These are phyloP conservation scores for Vigna angularis DNA, from an alignment of 306 rosid genomes.

Conservation along the genomic window DNA sequence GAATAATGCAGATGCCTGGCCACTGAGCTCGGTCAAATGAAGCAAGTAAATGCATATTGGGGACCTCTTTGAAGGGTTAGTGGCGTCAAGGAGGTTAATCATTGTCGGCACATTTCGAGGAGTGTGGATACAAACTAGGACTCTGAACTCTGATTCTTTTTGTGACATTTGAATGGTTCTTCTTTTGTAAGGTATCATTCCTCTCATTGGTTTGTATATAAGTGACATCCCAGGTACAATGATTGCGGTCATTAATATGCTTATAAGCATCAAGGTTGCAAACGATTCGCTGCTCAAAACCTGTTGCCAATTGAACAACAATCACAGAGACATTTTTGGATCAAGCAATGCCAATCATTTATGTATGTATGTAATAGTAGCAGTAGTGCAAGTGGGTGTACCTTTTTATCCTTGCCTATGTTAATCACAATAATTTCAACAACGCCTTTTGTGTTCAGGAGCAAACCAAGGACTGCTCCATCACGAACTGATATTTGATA, in stretches of 20 bases:
- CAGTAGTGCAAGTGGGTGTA: slow-evolving; percentile 11
- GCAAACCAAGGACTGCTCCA: slow-evolving; percentile 77
- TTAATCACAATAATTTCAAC: slow-evolving; percentile 82
- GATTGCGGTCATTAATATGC: slow-evolving; percentile 69
- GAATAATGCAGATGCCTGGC: slow-evolving; percentile 86
- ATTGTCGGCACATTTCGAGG: slow-evolving; percentile 86
- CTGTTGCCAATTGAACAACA: slow-evolving; percentile 45
- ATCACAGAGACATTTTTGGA: background rate
- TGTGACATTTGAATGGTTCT: slow-evolving; percentile 69
- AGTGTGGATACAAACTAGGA: slow-evolving; percentile 74
- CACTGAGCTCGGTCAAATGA: slow-evolving; percentile 81
- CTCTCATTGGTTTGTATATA: slow-evolving; percentile 68
- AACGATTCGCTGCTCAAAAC: slow-evolving; percentile 73
- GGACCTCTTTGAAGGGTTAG: slow-evolving; percentile 74
- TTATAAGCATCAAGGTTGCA: slow-evolving; percentile 76
- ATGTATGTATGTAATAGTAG: too few relatives aligned
- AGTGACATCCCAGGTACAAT: slow-evolving; percentile 70
- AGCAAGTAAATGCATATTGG: slow-evolving; percentile 82
- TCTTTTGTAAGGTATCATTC: slow-evolving; percentile 66
- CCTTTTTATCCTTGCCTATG: slow-evolving; percentile 82
- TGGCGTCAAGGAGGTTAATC: slow-evolving; percentile 80
- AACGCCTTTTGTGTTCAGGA: slow-evolving; percentile 94
- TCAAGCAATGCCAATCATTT: too few relatives aligned
- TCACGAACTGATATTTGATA: slow-evolving; percentile 73
- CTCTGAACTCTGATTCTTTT: slow-evolving; percentile 68